Evolutionary conservation across 176 grass and related monocot genomes (phyloP).

Genomic region (Hordeum marinum): DNA sequence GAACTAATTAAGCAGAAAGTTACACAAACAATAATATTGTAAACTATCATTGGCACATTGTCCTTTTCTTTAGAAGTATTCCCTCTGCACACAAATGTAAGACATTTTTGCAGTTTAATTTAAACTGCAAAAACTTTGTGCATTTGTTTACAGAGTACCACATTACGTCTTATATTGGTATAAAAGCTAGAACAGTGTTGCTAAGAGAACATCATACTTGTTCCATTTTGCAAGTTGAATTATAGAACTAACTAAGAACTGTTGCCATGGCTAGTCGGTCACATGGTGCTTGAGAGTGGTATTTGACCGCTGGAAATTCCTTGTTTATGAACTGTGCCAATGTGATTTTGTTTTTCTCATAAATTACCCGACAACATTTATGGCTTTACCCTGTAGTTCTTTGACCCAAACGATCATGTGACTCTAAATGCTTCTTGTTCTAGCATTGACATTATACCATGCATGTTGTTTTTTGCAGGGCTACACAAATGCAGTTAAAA

Average conservation of each 20-base stretch:
- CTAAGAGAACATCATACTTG: background rate
- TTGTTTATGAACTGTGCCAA: background rate
- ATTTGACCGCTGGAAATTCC: background rate
- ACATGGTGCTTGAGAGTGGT: background rate
- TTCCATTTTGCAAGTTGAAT: background rate
- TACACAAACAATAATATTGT: too few species aligned
- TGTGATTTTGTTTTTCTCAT: background rate
- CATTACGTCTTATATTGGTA: background rate
- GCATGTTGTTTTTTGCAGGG: constrained; percentile 52
- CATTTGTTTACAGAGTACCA: background rate
- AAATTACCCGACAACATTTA: background rate
- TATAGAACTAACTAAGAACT: background rate
- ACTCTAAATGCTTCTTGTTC: background rate
- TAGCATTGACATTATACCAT: constrained; percentile 8
- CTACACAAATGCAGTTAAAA: constrained; percentile 98
- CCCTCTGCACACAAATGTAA: too few species aligned
- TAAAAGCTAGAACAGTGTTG: background rate
- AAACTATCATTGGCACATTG: too few species aligned
- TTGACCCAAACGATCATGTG: background rate
- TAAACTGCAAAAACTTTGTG: too few species aligned
- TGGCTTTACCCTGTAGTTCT: background rate
- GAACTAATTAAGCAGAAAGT: background rate
- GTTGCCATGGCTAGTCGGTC: background rate
- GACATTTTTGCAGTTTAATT: too few species aligned
- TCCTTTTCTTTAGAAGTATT: too few species aligned